Evolutionary conservation across 2,329 filamentous ascomycete species (phyloP).

Genomic region (Incumbomyces delicatus): DNA sequence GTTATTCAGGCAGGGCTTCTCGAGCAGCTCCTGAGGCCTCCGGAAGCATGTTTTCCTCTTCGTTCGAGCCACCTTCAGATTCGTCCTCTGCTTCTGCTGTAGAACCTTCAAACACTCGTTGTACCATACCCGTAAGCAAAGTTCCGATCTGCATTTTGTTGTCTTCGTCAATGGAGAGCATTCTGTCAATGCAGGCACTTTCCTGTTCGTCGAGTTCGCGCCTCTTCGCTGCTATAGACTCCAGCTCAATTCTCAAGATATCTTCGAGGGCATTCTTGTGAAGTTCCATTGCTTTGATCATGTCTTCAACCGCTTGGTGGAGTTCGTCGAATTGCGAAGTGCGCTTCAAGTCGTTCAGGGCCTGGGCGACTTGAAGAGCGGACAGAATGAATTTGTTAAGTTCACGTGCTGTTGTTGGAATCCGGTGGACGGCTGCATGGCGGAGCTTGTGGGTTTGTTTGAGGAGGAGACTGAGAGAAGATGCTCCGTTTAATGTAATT

Average conservation of each 20-base stretch:
- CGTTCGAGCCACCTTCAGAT: neutral
- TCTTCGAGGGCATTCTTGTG: conserved; percentile 27
- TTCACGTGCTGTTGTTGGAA: conserved; percentile 21
- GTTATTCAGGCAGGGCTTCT: no score
- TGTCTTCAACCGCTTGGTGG: no score
- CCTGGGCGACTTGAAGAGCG: conserved; percentile 22
- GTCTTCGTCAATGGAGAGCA: neutral
- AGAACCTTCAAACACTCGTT: neutral
- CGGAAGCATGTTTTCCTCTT: neutral
- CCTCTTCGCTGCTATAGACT: conserved; percentile 26
- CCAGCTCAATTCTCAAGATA: conserved; percentile 20
- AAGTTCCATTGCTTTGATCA: no score
- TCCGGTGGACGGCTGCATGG: conserved; percentile 27
- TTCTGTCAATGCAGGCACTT: neutral
- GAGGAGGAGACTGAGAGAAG: conserved; percentile 5
- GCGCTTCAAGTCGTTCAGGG: neutral
- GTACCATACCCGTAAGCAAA: no score
- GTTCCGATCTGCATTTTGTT: no score
- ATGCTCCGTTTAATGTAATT: no score
- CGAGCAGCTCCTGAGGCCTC: no score
- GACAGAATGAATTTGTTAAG: conserved; percentile 23
- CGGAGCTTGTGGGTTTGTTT: conserved; percentile 22
- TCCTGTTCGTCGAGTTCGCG: conserved; percentile 28
- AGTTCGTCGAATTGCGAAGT: no score
- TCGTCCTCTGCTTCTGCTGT: neutral